phyloP scores from a whole-genome alignment of 345 rosid species.

The Linum usitatissimum region DNA sequence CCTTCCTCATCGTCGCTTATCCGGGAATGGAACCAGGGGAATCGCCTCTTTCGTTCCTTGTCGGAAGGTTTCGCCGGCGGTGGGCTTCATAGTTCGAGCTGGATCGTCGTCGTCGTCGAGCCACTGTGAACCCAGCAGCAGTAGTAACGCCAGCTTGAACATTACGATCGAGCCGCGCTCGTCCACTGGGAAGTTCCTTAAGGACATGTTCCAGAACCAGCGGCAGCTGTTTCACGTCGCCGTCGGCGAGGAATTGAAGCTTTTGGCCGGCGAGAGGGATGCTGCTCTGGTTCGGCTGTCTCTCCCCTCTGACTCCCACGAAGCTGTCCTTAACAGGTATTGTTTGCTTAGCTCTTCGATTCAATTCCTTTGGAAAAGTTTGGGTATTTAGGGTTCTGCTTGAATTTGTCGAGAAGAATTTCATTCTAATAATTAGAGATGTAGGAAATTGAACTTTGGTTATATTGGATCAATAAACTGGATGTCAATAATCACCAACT shows the following conservation, averaged over 20 bases:
- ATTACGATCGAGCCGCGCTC: constrained; percentile 71
- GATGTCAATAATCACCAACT: no score
- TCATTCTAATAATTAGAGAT: no score
- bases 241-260: constrained; percentile 66
- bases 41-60: neutral
- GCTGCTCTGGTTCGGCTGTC: constrained; percentile 49
- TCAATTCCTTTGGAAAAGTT: no score
- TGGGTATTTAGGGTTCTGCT: no score
- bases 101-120: constrained; percentile 30
- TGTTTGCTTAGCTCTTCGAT: constrained; percentile 2
- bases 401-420: no score
- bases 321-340: constrained; percentile 73
- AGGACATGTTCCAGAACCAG: constrained; percentile 62
- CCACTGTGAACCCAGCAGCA: constrained; percentile 49
- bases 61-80: neutral
- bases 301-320: constrained; percentile 55
- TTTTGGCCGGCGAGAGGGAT: constrained; percentile 48
- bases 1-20: neutral
- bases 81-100: constrained; percentile 32
- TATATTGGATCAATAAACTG: no score
- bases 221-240: constrained; percentile 61
- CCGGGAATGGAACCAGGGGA: constrained; percentile 4
- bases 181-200: constrained; percentile 50
- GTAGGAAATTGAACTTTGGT: no score
- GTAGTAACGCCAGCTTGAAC: constrained; percentile 27